Conservation (phyloP, 2,329 filamentous ascomycete species). For the Fusarium newnesense region DNA sequence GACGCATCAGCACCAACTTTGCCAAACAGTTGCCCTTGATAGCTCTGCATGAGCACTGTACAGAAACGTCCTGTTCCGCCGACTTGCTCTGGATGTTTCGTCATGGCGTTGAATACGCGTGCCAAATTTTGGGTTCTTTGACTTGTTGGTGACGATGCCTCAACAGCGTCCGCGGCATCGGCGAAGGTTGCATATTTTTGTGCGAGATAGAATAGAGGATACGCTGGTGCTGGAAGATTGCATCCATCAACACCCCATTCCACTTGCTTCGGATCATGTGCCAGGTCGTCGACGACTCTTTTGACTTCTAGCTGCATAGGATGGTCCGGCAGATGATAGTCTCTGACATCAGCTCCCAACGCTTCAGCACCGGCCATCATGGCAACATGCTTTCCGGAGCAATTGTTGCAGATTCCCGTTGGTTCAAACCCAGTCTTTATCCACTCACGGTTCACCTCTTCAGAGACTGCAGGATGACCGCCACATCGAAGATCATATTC, state of each 20-base stretch:
- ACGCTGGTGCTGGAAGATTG: slow-evolving; percentile 58
- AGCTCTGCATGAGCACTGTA: slow-evolving; percentile 56
- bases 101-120: slow-evolving; percentile 56
- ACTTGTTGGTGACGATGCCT: neutral
- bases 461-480: slow-evolving; percentile 51
- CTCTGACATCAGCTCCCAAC: slow-evolving; percentile 44
- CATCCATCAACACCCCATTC: slow-evolving; percentile 59
- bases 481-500: slow-evolving; percentile 56
- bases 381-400: slow-evolving; percentile 60
- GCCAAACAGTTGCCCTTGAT: slow-evolving; percentile 52
- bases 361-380: slow-evolving; percentile 57
- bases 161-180: slow-evolving; percentile 41
- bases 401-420: slow-evolving; percentile 55
- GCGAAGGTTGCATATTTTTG: slow-evolving; percentile 52
- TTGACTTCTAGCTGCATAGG: slow-evolving; percentile 54
- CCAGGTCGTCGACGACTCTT: slow-evolving; percentile 50
- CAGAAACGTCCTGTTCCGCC: slow-evolving; percentile 59
- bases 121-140: slow-evolving; percentile 41
- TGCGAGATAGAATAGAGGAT: slow-evolving; percentile 51
- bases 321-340: slow-evolving; percentile 51
- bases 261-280: slow-evolving; percentile 42
- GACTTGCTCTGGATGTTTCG: slow-evolving; percentile 54
- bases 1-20: slow-evolving; percentile 62
- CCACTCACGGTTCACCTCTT: slow-evolving; percentile 52
- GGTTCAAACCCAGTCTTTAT: slow-evolving; percentile 51